Base-by-base conservation (phyloP, 1,284 basidiomycete genomes). In the Marasmius tenuissimus region DNA sequence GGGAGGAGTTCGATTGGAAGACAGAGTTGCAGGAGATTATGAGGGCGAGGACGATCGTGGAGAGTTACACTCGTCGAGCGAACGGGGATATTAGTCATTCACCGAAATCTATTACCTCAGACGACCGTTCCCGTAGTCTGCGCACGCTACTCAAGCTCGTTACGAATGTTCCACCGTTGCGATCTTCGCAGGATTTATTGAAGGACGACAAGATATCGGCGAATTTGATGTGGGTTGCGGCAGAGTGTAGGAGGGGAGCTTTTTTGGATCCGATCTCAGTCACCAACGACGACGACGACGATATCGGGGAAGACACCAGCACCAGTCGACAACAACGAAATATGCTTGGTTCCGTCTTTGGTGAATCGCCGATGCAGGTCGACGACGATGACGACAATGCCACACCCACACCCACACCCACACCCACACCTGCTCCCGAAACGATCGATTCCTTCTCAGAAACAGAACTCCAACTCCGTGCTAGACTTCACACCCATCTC, bases 211-310 rank as follows among this genome's bases (percentile, higher is more conserved):
- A 72, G 16, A 60, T 78, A 22, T 85, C 87, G 5, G 65, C 67
- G 49, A 89, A 86, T 67, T 72, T 86, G 18, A 68, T 76, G 6
- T 88, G 85, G 85, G 73, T 84, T 2, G 77, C 75, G 3, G 75
- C 71, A 1, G 70, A 80, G 47, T 71, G 87, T 9, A 72, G 74
- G 22, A 74, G 75, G 5, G 76, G 78, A 33, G 68, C 69, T 3
- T 80, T 86, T 65, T 69, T 88, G 48, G 81, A 85, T 47, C 60
- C 66, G 2, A 72, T 10, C 34, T 18, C 18, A 14, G 34, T 37
- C 12, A 48, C 51, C 27, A 52, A 56, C 18, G 33, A n/a, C 3
- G 20, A 63, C 16, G 65, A 61, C 16, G 64, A 75, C 5, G 58
- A 67, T 0, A 27, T 4, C 27, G 4, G 27, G 27, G 27, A 27